These are phyloP conservation scores for Golubevia sp. DNA, from an alignment of 1,284 basidiomycete species.

Conservation along the genomic window DNA sequence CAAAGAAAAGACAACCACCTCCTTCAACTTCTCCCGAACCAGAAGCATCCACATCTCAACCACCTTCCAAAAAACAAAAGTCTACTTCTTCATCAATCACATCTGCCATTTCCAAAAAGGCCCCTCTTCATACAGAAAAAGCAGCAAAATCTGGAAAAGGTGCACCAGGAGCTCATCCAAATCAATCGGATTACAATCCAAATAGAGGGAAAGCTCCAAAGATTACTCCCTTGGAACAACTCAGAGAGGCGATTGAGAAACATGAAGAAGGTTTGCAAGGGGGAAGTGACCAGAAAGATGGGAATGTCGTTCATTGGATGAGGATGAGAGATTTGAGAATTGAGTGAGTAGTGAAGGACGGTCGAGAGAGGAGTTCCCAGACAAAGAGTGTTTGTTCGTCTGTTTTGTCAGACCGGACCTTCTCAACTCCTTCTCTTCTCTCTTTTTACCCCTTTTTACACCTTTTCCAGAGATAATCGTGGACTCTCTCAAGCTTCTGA, in stretches of 20 bases:
- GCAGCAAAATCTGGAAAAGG: no score
- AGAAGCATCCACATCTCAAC: no score
- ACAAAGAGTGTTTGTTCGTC: background rate
- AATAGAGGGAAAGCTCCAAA: slow-evolving; percentile 7
- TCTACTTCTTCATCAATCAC: no score
- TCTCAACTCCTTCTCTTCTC: background rate
- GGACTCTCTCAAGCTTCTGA: slow-evolving; percentile 31
- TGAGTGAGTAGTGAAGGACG: slow-evolving; percentile 9
- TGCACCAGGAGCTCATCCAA: no score
- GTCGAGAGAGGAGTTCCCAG: background rate
- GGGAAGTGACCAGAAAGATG: slow-evolving; percentile 14
- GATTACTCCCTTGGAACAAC: slow-evolving; percentile 23
- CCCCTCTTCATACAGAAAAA: no score
- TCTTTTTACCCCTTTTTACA: background rate
- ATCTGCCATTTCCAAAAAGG: no score
- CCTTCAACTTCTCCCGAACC: no score
- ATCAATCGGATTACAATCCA: slow-evolving; percentile 34
- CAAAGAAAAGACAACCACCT: no score
- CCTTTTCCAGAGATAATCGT: slow-evolving; percentile 21
- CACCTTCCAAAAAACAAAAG: no score
- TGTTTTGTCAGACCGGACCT: background rate
- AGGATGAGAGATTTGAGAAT: slow-evolving; percentile 42
- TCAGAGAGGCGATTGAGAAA: slow-evolving; percentile 22
- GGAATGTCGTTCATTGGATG: slow-evolving; percentile 51
- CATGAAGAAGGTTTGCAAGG: slow-evolving; percentile 16